Base-by-base conservation (phyloP, 73 alveolate genomes). In the Blepharisma stoltei region DNA sequence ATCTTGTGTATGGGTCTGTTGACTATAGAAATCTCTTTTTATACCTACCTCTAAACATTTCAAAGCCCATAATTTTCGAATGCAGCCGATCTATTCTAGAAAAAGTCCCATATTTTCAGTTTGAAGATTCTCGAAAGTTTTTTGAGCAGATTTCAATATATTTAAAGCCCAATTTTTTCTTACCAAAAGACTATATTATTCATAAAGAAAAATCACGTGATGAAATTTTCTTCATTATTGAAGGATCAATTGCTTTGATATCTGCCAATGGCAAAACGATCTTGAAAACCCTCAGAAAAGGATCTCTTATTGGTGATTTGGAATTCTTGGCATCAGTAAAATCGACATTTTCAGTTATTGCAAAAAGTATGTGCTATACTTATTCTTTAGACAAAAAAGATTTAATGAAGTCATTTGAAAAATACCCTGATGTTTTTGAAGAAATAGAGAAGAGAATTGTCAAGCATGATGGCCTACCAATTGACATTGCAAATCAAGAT, bases 191-290 rank as follows among this genome's bases (percentile, higher is more conserved):
- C 70, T 83, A 69, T 76, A 83, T 87, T 18, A 78, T 87, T 20
- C 54, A 49, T 32, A 83, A 71, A 70, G 89, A 70, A 45, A 81
- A 87, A 71, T 65, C 71, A 7, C 89, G 91, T 6, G 94, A 87
- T 20, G 94, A 87, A 50, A 87, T 87, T 90, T 87, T 78, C 75
- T 87, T 87, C 69, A 87, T 87, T 8, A 84, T 73, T 4, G 89
- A 81, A 71, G 94, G 94, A 20, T 6, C 77, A 6, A 91, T 83
- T 27, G 38, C 43, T 46, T 50, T 83, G 11, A 60, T 87, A 6
- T 86, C 84, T 21, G 87, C 76, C 6, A 88, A 87, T 71, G 78
- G 78, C 71, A 8, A 73, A 65, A 83, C 89, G 2, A 84, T 87
- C 6, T 23, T 82, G 65, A 79, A 69, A 14, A 83, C 87, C 4